Conservation (phyloP, 2,329 filamentous ascomycete genomes). For the Trichoderma gracile region DNA sequence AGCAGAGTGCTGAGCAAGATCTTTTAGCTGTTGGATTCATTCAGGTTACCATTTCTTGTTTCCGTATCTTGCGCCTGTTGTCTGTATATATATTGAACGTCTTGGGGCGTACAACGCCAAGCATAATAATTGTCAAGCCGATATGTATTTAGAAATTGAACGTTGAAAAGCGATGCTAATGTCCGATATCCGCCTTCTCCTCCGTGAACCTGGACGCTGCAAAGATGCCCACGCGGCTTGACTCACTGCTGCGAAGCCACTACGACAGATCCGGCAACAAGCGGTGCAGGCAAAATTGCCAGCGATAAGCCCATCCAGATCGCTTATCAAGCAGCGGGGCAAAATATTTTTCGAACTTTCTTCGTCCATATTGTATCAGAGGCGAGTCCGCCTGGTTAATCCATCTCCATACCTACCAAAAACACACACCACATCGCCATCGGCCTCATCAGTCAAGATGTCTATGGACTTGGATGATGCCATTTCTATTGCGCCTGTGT, state of each 20-base stretch:
- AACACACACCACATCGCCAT: slow-evolving; percentile 20
- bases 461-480: slow-evolving; percentile 49
- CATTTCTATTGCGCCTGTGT: slow-evolving; percentile 40
- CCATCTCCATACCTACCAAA: not conserved
- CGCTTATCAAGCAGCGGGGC: slow-evolving; percentile 45
- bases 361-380: slow-evolving; percentile 28
- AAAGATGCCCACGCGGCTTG: not conserved
- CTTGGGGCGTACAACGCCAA: too few species aligned
- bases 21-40: slow-evolving; percentile 45
- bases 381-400: not conserved
- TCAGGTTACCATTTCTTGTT: not conserved
- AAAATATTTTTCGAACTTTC: slow-evolving; percentile 37
- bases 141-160: too few species aligned
- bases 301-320: slow-evolving; percentile 24
- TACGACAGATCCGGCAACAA: slow-evolving; percentile 16
- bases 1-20: slow-evolving; percentile 65
- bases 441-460: slow-evolving; percentile 34
- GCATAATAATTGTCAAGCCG: too few species aligned
- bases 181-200: not conserved
- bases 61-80: not conserved
- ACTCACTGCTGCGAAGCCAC: slow-evolving; percentile 2
- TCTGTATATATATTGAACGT: not conserved
- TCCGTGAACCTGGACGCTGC: too few species aligned
- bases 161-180: too few species aligned
- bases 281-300: not conserved